These are phyloP conservation scores for Phellinidium pouzarii DNA, from an alignment of 1,284 basidiomycete species.

Conservation along the genomic window DNA sequence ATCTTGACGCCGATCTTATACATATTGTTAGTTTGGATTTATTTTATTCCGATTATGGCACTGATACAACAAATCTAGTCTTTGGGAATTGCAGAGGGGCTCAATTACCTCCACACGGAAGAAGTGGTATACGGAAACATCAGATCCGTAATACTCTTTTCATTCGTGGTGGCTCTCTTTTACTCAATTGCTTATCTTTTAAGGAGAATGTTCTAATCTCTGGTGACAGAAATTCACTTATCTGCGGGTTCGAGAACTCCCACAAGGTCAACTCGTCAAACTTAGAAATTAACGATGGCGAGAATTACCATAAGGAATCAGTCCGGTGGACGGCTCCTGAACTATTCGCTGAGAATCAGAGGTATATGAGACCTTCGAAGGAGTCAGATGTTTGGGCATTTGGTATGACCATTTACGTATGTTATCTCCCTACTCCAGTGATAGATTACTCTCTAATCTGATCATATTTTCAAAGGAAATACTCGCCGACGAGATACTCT, in stretches of 20 bases:
- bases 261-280: not conserved
- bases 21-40: constrained; percentile 1
- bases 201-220: constrained; percentile 10
- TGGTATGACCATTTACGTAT: constrained; percentile 10
- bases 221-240: not conserved
- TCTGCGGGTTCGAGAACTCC: not conserved
- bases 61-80: too few relatives aligned
- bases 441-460: constrained; percentile 41
- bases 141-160: not conserved
- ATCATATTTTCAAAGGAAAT: constrained; percentile 6
- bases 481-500: not conserved
- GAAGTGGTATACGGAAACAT: constrained; percentile 3
- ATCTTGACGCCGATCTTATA: not conserved
- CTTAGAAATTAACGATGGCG: not conserved
- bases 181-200: not conserved
- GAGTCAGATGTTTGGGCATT: constrained; percentile 14
- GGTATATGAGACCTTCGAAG: not conserved
- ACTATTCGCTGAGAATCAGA: not conserved
- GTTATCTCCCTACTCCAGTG: too few relatives aligned
- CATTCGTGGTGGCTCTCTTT: too few relatives aligned
- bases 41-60: too few relatives aligned
- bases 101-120: constrained; percentile 5
- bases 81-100: constrained; percentile 5
- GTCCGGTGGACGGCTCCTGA: constrained; percentile 5
- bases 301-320: not conserved